Base-by-base conservation (phyloP, 306 rosid species). In the Castanopsis chinensis region DNA sequence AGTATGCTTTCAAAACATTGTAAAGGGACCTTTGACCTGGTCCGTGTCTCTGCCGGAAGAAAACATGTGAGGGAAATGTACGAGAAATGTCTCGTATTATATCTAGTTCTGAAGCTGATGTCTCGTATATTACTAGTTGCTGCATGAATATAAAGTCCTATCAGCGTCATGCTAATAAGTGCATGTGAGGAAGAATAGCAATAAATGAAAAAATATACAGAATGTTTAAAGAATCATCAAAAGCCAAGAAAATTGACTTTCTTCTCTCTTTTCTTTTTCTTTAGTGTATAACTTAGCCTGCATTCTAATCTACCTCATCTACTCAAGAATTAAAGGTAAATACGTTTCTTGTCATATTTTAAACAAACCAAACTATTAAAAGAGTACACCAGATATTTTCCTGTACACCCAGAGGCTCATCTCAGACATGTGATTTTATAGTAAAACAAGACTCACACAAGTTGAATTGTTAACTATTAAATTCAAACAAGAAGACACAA, bases 11-110 rank as follows among this genome's bases (percentile, higher is more conserved):
- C 69, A 95, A 83, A 83, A 95, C 94, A 85, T 95, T 93, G 92
- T 95, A 95, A 61, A 92, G 99, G 37, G 99, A 93, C 82, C 99
- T 91, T 76, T 95, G 99, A 41, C 99, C 98, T 63, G 99, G 99
- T 69, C 99, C 99, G 80, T 95, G 99, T 87, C 98, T 91, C 81
- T 93, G 96, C 81, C 89, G 99, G 92, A 95, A 95, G 93, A 92
- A 93, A 71, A 95, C 97, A 69, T 95, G 99, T 17, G 99, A 91
- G 32, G 99, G 99, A 79, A 95, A 95, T 69, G 98, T 95, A 53
- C 99, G 97, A 11, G 99, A 95, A 76, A 95, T 95, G 75, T 95
- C 99, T 77, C 99, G 86, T 83, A 95, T 95, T 80, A 95, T 95
- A 81, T 95, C 99, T 70, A 92, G 91, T 78, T 95, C 99, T 55